Percentiles rank a stretch among this genome's conserved stretches.
These are phyloP conservation scores for Hypomyces rosellus DNA, from an alignment of 2,329 filamentous ascomycete genomes.

Conservation along the genomic window DNA sequence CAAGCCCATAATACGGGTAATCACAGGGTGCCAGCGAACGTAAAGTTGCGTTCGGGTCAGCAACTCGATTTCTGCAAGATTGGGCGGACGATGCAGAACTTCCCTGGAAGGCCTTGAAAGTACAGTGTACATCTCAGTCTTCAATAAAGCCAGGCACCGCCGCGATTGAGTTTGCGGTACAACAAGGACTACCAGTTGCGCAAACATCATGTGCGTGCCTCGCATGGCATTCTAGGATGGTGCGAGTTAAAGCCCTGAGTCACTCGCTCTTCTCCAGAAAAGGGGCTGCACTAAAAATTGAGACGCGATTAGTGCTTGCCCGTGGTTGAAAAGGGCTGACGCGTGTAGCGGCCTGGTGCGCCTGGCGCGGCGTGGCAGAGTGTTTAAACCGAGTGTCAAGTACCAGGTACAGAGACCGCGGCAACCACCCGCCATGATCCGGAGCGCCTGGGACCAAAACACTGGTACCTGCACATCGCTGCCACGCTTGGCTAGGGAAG, in stretches of 20 bases:
- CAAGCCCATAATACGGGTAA: too few relatives aligned
- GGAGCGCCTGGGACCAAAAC: slow-evolving; percentile 2
- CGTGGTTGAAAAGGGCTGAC: too few relatives aligned
- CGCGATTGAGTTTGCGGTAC: too few relatives aligned
- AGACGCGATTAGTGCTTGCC: too few relatives aligned
- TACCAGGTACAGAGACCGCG: slow-evolving; percentile 1
- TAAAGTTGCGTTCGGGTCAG: neutral
- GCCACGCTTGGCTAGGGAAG: neutral
- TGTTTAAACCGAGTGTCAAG: neutral
- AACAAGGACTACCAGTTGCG: too few relatives aligned
- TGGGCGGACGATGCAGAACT: too few relatives aligned
- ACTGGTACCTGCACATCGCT: slow-evolving; percentile 9
- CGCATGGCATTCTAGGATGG: neutral
- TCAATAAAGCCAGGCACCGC: neutral
- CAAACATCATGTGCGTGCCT: too few relatives aligned
- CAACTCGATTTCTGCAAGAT: neutral
- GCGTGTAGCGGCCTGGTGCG: neutral
- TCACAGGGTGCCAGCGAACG: neutral
- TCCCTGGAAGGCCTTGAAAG: too few relatives aligned
- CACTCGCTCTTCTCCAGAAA: neutral
- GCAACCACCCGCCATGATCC: slow-evolving; percentile 8
- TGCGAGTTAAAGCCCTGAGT: neutral
- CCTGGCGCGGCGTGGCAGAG: neutral
- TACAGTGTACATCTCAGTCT: too few relatives aligned
- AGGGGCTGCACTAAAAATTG: neutral